Base-by-base conservation (phyloP, 176 grass and related monocot genomes). In the Phoenix dactylifera region DNA sequence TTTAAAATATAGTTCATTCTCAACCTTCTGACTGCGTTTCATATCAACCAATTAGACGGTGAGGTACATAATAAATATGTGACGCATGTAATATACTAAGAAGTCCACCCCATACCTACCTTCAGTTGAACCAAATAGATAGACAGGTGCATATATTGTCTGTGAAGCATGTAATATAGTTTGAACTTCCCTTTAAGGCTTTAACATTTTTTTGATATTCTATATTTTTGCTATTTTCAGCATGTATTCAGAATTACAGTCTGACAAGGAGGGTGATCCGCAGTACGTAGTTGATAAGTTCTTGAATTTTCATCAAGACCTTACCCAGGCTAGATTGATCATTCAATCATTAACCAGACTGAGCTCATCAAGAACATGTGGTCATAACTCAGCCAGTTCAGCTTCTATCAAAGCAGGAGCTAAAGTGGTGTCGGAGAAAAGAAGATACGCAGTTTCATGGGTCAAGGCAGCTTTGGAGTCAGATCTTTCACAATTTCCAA, bases 401-500 rank as follows among this genome's bases (percentile, higher is more conserved):
- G 30, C 52, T 44, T 48, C 76, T 12, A 16, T 51, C 14, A 95
- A 65, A 73, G 67, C 79, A 7, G 49, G 52, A 4, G 74, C 24
- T 12, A 87, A 88, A 72, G 60, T 74, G 55, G 84, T 78, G 26
- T 18, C 66, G 25, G 80, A 91, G 58, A 91, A 81, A 71, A 90
- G 85, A 51, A 71, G 82, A 20, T 82, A 65, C 52, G 84, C 84
- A 51, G 70, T 84, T 49, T 72, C 69, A 62, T 97, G 87, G 92
- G 79, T 97, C 75, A 85, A 86, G 74, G 66, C 75, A 28, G 87
- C 92, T 29, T 56, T 97, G 0, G 77, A 88, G 61, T 80, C 87
- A 0, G 80, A 91, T 50, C 81, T 95, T 24, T 77, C 78, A 12
- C 73, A 58, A 61, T 74, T 72, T 24, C 77, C 83, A 0, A 76